Base-by-base conservation (phyloP, 805 yeast species). In the Saccharomycopsis fermentans region DNA sequence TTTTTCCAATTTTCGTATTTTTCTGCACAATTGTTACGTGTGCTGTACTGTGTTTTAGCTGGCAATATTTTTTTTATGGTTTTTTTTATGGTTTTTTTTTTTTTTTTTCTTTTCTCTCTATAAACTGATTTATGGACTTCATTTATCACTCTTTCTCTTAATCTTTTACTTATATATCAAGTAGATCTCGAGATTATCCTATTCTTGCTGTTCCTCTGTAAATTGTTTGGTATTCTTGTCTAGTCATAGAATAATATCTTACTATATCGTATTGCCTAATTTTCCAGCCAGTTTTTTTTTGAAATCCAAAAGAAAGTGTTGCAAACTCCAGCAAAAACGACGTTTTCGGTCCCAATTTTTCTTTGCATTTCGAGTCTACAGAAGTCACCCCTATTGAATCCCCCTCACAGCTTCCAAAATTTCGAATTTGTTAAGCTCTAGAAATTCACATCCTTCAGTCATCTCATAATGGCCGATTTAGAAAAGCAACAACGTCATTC, bases 401-500 rank as follows among this genome's bases (percentile, higher is more conserved):
- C n/a, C n/a, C n/a, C n/a, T n/a, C n/a, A n/a, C n/a, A n/a, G n/a
- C n/a, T n/a, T n/a, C n/a, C n/a, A n/a, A n/a, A n/a, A n/a, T n/a
- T 36, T 36, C 3, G 21, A 37, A 37, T 4, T 37, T 3, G n/a
- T 12, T 37, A 37, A 8, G 35, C 12, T 32, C 35, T 29, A 5
- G 34, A 14, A 5, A 6, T 32, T 6, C 35, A 32, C 35, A 14
- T 32, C 8, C 32, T 27, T 27, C 8, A 27, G 8, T 32, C 35
- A 32, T 3, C 4, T 9, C 4, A 26, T 12, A 39, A 59, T 59
- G 61, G 52, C 59, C 12, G 61, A 59, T 48, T 34, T 59, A 52
- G 35, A 35, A 26, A 56, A 59, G 8, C 61, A 59, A 52, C 58
- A 60, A 52, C 60, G 62, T 48, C 61, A 57, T 14, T 43, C 50